Conservation (phyloP, 1,284 basidiomycete genomes). For the Thecaphora frezii region DNA sequence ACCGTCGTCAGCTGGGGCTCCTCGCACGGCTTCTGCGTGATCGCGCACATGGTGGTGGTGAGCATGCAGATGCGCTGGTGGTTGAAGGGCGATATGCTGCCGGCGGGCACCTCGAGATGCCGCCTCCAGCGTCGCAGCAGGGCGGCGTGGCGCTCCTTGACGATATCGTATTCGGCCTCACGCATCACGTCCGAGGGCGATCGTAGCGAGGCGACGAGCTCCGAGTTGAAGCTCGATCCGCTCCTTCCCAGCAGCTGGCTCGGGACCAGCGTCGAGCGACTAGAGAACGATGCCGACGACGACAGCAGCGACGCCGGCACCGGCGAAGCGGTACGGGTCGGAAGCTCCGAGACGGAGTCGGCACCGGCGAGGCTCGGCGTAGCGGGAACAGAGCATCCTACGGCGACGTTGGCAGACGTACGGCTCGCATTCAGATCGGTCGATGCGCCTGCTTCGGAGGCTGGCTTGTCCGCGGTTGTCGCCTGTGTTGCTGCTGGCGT, state of each 20-base stretch:
- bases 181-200: slow-evolving; percentile 29
- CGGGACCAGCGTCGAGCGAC: not conserved
- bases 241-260: not conserved
- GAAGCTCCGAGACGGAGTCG: slow-evolving; percentile 17
- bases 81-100: slow-evolving; percentile 76
- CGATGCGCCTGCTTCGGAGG: too few relatives aligned
- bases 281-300: not conserved
- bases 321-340: slow-evolving; percentile 24
- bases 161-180: slow-evolving; percentile 31
- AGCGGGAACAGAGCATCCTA: not conserved
- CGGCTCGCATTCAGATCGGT: too few relatives aligned
- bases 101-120: slow-evolving; percentile 60
- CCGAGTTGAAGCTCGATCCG: slow-evolving; percentile 1
- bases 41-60: slow-evolving; percentile 72
- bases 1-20: slow-evolving; percentile 68
- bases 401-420: not conserved
- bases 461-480: too few relatives aligned
- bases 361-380: slow-evolving; percentile 20
- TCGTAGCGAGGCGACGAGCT: not conserved
- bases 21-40: slow-evolving; percentile 62
- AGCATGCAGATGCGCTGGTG: slow-evolving; percentile 84
- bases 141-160: slow-evolving; percentile 26
- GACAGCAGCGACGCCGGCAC: slow-evolving; percentile 17
- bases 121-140: slow-evolving; percentile 34
- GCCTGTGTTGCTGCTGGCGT: too few relatives aligned